phyloP scores from a whole-genome alignment of 441 rosid species.

The Populus tomentosa region DNA sequence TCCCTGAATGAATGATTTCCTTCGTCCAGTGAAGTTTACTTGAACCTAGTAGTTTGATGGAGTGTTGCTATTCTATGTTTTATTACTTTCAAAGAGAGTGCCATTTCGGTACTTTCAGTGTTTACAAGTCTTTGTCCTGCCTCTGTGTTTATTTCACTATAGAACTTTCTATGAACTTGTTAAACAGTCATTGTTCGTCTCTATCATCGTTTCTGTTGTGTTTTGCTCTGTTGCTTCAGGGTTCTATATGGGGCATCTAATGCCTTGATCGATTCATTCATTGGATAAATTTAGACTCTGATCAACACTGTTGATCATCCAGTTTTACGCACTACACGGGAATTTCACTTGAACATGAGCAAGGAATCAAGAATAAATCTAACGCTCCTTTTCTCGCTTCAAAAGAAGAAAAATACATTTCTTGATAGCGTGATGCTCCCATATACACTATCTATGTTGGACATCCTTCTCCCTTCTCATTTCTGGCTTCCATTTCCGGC shows the following conservation, averaged over 20 bases:
- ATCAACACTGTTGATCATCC: too few relatives aligned
- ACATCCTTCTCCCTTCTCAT: too few relatives aligned
- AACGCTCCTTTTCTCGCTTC: not conserved
- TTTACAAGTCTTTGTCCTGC: too few relatives aligned
- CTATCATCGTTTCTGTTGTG: not conserved
- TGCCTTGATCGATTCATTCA: too few relatives aligned
- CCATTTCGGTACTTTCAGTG: not conserved
- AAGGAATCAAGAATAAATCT: not conserved
- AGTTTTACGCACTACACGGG: too few relatives aligned
- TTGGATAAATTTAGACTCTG: too few relatives aligned
- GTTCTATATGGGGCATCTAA: not conserved
- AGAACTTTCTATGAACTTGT: not conserved
- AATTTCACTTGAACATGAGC: too few relatives aligned
- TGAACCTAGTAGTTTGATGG: not conserved
- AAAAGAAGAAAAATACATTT: too few relatives aligned
- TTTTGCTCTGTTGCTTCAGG: not conserved
- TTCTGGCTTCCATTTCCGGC: too few relatives aligned
- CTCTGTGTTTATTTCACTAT: too few relatives aligned
- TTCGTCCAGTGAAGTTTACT: too few relatives aligned
- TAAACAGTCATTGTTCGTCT: too few relatives aligned
- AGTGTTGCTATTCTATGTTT: not conserved
- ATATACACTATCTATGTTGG: not conserved
- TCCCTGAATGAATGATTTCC: not conserved
- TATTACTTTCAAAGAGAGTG: not conserved
- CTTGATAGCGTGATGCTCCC: not conserved